Evolutionary conservation across 495 filamentous ascomycete species (phyloP).

Genomic region (Aspergillus diversus): DNA sequence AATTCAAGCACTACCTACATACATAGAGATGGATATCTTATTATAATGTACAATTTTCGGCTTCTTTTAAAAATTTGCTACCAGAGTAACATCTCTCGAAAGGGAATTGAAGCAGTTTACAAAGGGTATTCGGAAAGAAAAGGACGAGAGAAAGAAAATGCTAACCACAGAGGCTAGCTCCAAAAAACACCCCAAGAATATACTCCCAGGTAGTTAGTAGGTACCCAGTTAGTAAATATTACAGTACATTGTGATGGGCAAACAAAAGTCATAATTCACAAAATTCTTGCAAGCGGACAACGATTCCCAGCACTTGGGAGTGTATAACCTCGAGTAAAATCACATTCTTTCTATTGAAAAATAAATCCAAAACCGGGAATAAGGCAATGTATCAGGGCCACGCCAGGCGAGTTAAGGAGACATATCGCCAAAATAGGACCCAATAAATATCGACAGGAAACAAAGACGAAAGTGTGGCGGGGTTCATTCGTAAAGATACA

Average conservation of each 20-base stretch:
- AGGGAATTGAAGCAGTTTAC: too few relatives aligned
- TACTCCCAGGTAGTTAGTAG: too few relatives aligned
- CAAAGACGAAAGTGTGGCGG: neutral
- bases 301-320: neutral
- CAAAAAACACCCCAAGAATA: too few relatives aligned
- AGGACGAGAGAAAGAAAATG: too few relatives aligned
- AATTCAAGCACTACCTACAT: too few relatives aligned
- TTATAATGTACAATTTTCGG: too few relatives aligned
- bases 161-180: too few relatives aligned
- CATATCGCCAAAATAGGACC: conserved; percentile 18
- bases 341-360: conserved; percentile 13
- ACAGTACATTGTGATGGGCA: neutral
- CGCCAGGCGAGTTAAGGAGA: conserved; percentile 3
- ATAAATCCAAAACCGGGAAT: conserved; percentile 9
- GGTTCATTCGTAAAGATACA: conserved; percentile 4
- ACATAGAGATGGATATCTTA: too few relatives aligned
- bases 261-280: neutral
- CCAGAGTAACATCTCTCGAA: too few relatives aligned
- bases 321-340: neutral
- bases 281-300: neutral
- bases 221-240: too few relatives aligned
- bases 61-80: too few relatives aligned
- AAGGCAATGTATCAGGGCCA: neutral
- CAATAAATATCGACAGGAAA: conserved; percentile 10
- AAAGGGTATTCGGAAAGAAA: too few relatives aligned